Conservation (phyloP, 2,329 filamentous ascomycete genomes). For the Taxawa tesnikishii region DNA sequence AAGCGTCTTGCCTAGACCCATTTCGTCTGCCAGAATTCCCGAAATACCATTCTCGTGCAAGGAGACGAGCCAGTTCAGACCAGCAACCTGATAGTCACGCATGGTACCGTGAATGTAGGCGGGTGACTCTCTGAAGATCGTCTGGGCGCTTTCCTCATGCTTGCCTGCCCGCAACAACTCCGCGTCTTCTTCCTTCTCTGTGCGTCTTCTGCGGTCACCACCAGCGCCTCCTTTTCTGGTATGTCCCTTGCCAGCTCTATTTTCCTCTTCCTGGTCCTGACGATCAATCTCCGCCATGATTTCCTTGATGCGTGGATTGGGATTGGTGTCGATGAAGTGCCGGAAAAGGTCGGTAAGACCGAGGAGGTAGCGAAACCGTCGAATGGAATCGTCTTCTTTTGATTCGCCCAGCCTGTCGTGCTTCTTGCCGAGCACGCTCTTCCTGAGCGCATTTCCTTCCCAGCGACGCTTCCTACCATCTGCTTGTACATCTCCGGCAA, state of each 20-base stretch:
- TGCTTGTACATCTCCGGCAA: conserved; percentile 56
- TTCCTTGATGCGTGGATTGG: conserved; percentile 85
- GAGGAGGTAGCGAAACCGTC: conserved; percentile 86
- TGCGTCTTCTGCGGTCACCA: conserved; percentile 68
- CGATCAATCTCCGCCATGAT: conserved; percentile 92
- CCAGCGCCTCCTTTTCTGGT: conserved; percentile 75
- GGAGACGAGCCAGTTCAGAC: conserved; percentile 95
- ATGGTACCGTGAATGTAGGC: conserved; percentile 78
- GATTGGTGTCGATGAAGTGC: conserved; percentile 97
- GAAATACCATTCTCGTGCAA: conserved; percentile 98
- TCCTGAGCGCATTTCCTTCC: conserved; percentile 78
- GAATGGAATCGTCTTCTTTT: conserved; percentile 93
- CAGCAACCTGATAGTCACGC: conserved; percentile 93
- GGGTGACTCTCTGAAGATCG: conserved; percentile 87
- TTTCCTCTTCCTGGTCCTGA: conserved; percentile 65
- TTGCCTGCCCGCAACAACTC: conserved; percentile 80
- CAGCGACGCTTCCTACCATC: conserved; percentile 80
- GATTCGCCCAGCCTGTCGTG: conserved; percentile 84
- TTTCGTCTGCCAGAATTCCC: conserved; percentile 93
- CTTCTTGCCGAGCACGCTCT: conserved; percentile 90
- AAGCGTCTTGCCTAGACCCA: conserved; percentile 95
- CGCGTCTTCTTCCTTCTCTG: conserved; percentile 94
- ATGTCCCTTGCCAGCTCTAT: conserved; percentile 58
- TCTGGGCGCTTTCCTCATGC: conserved; percentile 63
- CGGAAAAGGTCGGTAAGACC: conserved; percentile 94